Evolutionary conservation across 1,139 yeast species (phyloP).

Genomic region (Magnusiomyces tetraspermus): DNA sequence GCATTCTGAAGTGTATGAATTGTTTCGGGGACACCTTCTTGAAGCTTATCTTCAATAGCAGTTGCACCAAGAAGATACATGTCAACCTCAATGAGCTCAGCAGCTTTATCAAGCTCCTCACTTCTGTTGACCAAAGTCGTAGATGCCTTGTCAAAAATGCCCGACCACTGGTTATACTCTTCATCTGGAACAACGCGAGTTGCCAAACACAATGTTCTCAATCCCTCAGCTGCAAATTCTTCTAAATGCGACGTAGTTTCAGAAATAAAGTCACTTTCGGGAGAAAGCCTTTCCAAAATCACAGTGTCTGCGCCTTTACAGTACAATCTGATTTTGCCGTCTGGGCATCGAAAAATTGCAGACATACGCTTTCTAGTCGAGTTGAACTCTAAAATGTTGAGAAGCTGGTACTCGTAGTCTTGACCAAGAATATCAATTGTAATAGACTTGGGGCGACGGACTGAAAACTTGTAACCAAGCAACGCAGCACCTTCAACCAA

Average conservation of each 20-base stretch:
- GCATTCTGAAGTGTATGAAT: constrained; percentile 92
- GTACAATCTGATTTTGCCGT: constrained; percentile 77
- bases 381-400: constrained; percentile 69
- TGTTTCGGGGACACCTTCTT: constrained; percentile 87
- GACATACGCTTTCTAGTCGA: constrained; percentile 96
- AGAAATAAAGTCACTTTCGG: constrained; percentile 68
- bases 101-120: constrained; percentile 67
- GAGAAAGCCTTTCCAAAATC: constrained; percentile 70
- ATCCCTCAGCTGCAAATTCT: constrained; percentile 93
- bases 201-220: constrained; percentile 90
- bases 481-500: constrained; percentile 92
- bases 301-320: constrained; percentile 99
- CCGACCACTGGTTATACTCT: constrained; percentile 61
- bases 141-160: constrained; percentile 64
- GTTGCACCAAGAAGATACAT: too few relatives aligned
- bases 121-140: constrained; percentile 69
- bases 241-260: constrained; percentile 83
- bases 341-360: constrained; percentile 88
- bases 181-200: constrained; percentile 68
- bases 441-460: constrained; percentile 78
- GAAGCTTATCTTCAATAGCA: too few relatives aligned
- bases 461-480: constrained; percentile 72
- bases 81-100: constrained; percentile 81
- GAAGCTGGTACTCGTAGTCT: constrained; percentile 50
- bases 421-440: constrained; percentile 47